phyloP scores from a whole-genome alignment of 2,329 filamentous ascomycete genomes.

The Blumeriella jaapii region DNA sequence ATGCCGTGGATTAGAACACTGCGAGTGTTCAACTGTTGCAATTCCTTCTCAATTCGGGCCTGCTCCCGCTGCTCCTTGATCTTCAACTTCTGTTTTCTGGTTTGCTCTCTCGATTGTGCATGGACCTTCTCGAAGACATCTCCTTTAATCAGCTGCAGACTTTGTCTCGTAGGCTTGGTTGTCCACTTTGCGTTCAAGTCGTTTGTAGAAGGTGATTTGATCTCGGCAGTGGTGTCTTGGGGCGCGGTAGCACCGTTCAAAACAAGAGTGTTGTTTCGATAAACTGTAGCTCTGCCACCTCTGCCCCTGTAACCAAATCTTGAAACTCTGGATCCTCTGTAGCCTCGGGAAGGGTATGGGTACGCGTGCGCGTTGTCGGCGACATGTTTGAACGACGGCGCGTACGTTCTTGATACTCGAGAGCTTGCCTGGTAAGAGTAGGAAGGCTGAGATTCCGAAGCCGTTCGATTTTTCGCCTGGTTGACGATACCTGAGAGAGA shows the following conservation, averaged over 20 bases:
- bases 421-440: slow-evolving; percentile 10
- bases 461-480: slow-evolving; percentile 61
- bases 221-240: slow-evolving; percentile 6
- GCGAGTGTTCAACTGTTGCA: slow-evolving; percentile 24
- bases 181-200: slow-evolving; percentile 44
- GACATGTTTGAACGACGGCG: neutral
- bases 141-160: slow-evolving; percentile 74
- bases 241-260: slow-evolving; percentile 35
- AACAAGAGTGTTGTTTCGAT: slow-evolving; percentile 52
- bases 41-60: slow-evolving; percentile 39
- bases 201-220: slow-evolving; percentile 3
- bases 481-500: slow-evolving; percentile 59
- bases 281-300: slow-evolving; percentile 31
- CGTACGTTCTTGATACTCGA: slow-evolving; percentile 14
- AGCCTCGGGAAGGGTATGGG: slow-evolving; percentile 18
- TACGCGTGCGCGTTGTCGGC: slow-evolving; percentile 19
- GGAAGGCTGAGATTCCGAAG: slow-evolving; percentile 32
- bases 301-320: slow-evolving; percentile 22
- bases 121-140: slow-evolving; percentile 65
- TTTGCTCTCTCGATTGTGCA: slow-evolving; percentile 48
- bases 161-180: slow-evolving; percentile 55
- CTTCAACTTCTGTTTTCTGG: slow-evolving; percentile 44
- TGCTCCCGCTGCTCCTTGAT: slow-evolving; percentile 47
- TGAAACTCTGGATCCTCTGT: slow-evolving; percentile 19
- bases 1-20: slow-evolving; percentile 41